Percentiles rank a stretch among this genome's conserved stretches.
Evolutionary conservation across 768 basidiomycete species (phyloP).

Genomic region (Termitomyces sp.): DNA sequence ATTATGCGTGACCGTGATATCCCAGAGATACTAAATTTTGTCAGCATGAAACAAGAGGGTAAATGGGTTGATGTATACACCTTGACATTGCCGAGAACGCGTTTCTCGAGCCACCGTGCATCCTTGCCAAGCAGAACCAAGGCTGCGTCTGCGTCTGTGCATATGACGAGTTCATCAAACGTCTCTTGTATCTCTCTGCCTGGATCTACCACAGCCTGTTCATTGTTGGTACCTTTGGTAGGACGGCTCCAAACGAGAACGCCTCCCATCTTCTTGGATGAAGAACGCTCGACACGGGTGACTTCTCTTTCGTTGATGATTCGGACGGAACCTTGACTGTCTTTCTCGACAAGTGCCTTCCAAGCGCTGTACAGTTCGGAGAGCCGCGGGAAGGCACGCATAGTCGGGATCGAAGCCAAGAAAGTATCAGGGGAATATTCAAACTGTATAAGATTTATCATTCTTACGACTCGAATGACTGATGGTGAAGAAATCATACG

Average conservation of each 20-base stretch:
- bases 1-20: constrained; percentile 50
- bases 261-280: constrained; percentile 17
- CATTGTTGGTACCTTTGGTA: constrained; percentile 26
- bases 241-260: constrained; percentile 25
- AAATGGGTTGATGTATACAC: constrained; percentile 2
- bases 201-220: constrained; percentile 24
- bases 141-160: constrained; percentile 26
- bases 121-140: constrained; percentile 23
- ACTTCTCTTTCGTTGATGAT: constrained; percentile 25
- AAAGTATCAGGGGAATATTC: constrained; percentile 29
- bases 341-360: constrained; percentile 24
- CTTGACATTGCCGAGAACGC: constrained; percentile 29
- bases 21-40: constrained; percentile 32
- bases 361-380: constrained; percentile 25
- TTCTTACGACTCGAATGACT: background rate
- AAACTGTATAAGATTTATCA: constrained; percentile 17
- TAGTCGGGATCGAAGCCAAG: constrained; percentile 27
- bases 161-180: constrained; percentile 27
- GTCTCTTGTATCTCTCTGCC: constrained; percentile 23
- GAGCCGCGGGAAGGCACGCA: constrained; percentile 27
- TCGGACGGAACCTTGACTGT: constrained; percentile 22
- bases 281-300: constrained; percentile 22
- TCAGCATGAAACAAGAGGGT: background rate
- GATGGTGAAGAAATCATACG: constrained; percentile 1
- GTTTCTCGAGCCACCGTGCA: constrained; percentile 26